Conservation (phyloP, 148 eudicot species). For the Chenopodium quinoa region DNA sequence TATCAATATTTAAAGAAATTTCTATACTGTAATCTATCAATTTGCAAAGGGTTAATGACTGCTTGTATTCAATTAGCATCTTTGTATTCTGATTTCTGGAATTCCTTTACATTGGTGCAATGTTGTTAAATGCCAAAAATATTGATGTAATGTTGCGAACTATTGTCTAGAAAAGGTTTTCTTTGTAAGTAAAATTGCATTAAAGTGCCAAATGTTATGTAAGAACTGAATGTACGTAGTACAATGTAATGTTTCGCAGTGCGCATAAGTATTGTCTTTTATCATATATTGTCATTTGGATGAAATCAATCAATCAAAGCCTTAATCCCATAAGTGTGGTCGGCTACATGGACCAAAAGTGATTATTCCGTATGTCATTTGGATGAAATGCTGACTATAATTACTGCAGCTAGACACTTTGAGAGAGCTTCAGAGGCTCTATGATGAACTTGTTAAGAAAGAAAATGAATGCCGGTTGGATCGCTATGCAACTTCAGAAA, state of each 20-base stretch:
- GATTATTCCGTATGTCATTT: too few species aligned
- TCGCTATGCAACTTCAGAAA: constrained; percentile 71
- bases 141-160: not conserved
- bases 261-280: not conserved
- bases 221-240: not conserved
- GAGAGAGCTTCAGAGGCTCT: constrained; percentile 80
- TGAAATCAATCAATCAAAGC: not conserved
- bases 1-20: not conserved
- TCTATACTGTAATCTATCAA: not conserved
- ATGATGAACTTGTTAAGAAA: constrained; percentile 80
- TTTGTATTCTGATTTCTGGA: not conserved
- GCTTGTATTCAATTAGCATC: not conserved
- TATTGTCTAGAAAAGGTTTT: not conserved
- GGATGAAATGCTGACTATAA: constrained; percentile 4
- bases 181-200: not conserved
- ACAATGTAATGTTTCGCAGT: not conserved
- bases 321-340: too few species aligned
- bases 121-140: not conserved
- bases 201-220: too few species aligned
- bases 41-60: not conserved
- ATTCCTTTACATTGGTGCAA: not conserved
- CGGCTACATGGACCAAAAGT: too few species aligned
- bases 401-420: constrained; percentile 70
- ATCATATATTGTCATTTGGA: constrained; percentile 3
- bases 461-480: constrained; percentile 73